Percentiles rank a stretch among this genome's conserved stretches.
Conservation (phyloP, 345 rosid species). For the Hibiscus trionum region DNA sequence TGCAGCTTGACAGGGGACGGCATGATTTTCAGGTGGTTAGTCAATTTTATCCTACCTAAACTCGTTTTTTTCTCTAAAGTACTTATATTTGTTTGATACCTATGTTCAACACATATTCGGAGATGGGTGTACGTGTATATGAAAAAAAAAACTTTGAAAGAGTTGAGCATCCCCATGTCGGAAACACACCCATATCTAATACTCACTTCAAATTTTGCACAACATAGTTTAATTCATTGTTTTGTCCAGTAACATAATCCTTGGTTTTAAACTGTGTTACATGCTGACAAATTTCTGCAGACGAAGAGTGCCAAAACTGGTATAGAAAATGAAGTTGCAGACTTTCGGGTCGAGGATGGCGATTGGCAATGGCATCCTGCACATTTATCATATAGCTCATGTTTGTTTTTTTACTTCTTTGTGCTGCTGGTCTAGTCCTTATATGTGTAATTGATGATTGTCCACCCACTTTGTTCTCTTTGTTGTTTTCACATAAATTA, state of each 20-base stretch:
- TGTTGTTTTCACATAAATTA: slow-evolving; percentile 16
- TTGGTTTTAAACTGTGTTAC: not conserved
- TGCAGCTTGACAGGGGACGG: slow-evolving; percentile 8
- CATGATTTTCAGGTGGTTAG: slow-evolving; percentile 23
- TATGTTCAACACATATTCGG: not conserved
- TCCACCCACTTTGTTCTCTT: slow-evolving; percentile 16
- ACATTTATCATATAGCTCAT: slow-evolving; percentile 7
- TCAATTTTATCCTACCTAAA: not conserved
- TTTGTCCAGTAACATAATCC: not conserved
- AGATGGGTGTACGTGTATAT: not conserved
- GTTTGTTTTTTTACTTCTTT: not conserved
- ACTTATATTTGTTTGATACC: not conserved
- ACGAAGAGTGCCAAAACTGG: slow-evolving; percentile 20
- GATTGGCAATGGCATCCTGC: slow-evolving; percentile 1
- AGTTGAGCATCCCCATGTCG: not conserved
- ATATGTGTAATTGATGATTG: slow-evolving; percentile 16
- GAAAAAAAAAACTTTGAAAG: too few species aligned
- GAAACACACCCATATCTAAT: not conserved
- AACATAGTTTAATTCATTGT: not conserved
- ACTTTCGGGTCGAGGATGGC: slow-evolving; percentile 11
- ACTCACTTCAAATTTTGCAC: not conserved
- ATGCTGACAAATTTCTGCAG: slow-evolving; percentile 6
- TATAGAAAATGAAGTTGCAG: slow-evolving; percentile 18
- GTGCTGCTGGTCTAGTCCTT: slow-evolving; percentile 13
- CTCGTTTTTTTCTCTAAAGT: not conserved